Conservation (phyloP, 2,329 filamentous ascomycete species). For the Cryoendolithus antarcticus region DNA sequence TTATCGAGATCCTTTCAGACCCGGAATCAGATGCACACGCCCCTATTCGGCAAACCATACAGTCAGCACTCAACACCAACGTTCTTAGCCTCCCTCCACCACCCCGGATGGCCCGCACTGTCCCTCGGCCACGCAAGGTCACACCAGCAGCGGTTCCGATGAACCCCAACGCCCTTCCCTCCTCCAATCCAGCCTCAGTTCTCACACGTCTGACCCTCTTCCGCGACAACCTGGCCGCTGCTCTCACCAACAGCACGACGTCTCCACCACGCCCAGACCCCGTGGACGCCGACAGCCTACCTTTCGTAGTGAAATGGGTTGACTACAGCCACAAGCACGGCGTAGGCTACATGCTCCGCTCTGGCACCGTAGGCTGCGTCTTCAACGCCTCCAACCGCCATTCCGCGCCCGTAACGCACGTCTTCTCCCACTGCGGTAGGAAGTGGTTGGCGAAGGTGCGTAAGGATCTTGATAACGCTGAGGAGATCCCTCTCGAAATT, state of each 20-base stretch:
- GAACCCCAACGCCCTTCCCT: conserved; percentile 17
- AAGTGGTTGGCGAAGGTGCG: conserved; percentile 42
- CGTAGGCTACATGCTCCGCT: conserved; percentile 70
- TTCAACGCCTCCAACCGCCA: conserved; percentile 32
- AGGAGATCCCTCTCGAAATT: conserved; percentile 48
- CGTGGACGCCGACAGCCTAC: conserved; percentile 39
- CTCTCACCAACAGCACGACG: conserved; percentile 25
- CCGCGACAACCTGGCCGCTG: conserved; percentile 33
- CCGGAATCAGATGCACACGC: conserved; percentile 16
- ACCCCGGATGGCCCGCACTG: conserved; percentile 15
- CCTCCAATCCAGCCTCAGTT: conserved; percentile 33
- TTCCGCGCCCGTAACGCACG: conserved; percentile 54
- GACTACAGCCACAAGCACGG: conserved; percentile 83
- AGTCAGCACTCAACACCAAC: too few species aligned
- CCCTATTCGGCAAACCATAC: conserved; percentile 3
- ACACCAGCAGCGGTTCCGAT: neutral
- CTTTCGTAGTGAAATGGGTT: conserved; percentile 63
- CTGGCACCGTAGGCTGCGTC: conserved; percentile 64
- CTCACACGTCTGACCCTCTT: conserved; percentile 31
- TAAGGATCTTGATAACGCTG: conserved; percentile 48
- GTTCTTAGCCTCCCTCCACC: conserved; percentile 17
- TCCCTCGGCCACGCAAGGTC: conserved; percentile 16
- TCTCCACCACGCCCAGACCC: conserved; percentile 9
- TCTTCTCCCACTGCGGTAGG: conserved; percentile 60
- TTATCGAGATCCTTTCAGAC: conserved; percentile 25